These are phyloP conservation scores for Paecilomyces sp. DNA, from an alignment of 2,329 filamentous ascomycete species.

Conservation along the genomic window DNA sequence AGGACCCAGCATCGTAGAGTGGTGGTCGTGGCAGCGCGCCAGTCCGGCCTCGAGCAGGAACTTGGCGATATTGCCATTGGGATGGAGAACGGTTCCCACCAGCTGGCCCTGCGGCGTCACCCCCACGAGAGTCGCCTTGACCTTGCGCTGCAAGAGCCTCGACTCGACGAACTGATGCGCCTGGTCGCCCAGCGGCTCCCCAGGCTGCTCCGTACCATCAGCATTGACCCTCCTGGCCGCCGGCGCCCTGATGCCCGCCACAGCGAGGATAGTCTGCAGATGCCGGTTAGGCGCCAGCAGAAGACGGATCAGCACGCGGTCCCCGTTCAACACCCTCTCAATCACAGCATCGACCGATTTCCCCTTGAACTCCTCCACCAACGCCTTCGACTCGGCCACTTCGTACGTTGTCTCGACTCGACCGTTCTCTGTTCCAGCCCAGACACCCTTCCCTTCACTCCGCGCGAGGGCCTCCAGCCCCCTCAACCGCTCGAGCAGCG, in stretches of 20 bases:
- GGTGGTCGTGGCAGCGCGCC: constrained; percentile 89
- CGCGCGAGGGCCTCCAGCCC: constrained; percentile 71
- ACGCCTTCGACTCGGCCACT: constrained; percentile 63
- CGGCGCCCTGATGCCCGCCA: constrained; percentile 84
- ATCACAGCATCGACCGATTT: constrained; percentile 78
- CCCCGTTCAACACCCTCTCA: constrained; percentile 84
- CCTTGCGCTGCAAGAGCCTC: constrained; percentile 75
- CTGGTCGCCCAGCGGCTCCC: constrained; percentile 84
- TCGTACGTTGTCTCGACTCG: constrained; percentile 75
- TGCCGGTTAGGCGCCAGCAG: constrained; percentile 77
- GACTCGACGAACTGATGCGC: constrained; percentile 81
- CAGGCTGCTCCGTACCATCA: constrained; percentile 72
- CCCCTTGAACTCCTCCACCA: constrained; percentile 78
- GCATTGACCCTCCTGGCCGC: constrained; percentile 79
- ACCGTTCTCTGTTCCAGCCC: constrained; percentile 57
- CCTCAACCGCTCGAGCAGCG: constrained; percentile 70
- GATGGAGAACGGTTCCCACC: constrained; percentile 81
- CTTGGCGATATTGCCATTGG: constrained; percentile 84
- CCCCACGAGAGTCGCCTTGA: constrained; percentile 76
- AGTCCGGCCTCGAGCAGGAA: constrained; percentile 85
- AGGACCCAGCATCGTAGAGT: constrained; percentile 81
- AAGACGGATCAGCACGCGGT: constrained; percentile 79
- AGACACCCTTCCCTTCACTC: constrained; percentile 72
- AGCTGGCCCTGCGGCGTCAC: constrained; percentile 85
- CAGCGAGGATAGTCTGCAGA: constrained; percentile 76